Evolutionary conservation across 2,329 filamentous ascomycete genomes (phyloP), one percentile per base, ranked within the genome.

Genomic region (Pestalotiopsis sp.): DNA sequence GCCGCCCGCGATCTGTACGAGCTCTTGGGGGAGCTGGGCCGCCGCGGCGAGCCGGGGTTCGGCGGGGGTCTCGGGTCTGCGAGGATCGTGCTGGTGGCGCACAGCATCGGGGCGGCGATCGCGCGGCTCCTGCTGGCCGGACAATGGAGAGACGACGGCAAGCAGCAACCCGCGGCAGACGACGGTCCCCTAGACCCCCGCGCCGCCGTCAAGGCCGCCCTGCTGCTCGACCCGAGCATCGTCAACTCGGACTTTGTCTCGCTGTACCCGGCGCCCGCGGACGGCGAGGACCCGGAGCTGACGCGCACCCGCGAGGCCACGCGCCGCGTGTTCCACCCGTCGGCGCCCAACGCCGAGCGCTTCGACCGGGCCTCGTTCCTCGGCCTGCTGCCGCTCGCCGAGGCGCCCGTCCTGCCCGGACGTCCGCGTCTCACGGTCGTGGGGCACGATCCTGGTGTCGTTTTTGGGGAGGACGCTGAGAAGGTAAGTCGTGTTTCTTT

Each of bases 181-280:
- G 44, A 13, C 4, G 9, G 17, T 6, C 11, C 6, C 20, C 44
- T 22, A 9, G 44, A 65, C 44, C 7, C 13, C 20, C 20, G 13
- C 2, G 14, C 24, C 6, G 26, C 38, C 24, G 24, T 56, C 48
- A 10, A 13, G 30, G 63, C 4, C 40, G 63, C 44, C 7, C 44
- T 65, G 6, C 30, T 55, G 20, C 30, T 65, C 13, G 63, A 65
- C 30, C 63, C 63, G 20, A 65, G 63, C 48, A 44, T 52, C 9
- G 63, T 65, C 22, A 65, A 65, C 48, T 26, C 20, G n/a, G 63
- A 65, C 40, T 65, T 65, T 24, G 63, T 65, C 44, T 65, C 63
- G 14, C 24, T 65, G 63, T 65, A 24, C 17, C 63, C 63, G 26
- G 20, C 40, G 48, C 63, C 63, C 24, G 22, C 22, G 2, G 63